Conservation (phyloP, 2,329 filamentous ascomycete genomes). For the Fusarium protoensiforme region DNA sequence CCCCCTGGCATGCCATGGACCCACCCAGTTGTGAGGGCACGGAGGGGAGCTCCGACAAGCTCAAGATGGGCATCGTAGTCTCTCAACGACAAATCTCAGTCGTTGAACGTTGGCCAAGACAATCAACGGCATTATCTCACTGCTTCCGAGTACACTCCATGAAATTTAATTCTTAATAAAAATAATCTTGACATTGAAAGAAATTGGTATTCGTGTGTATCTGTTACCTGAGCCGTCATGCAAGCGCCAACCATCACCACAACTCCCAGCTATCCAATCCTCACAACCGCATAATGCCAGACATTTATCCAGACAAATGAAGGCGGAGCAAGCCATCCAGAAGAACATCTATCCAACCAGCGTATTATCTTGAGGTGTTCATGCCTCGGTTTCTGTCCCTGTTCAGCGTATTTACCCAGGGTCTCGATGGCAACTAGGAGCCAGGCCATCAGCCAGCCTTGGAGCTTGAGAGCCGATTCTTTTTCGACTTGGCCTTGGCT, state of each 20-base stretch:
- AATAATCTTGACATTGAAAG: slow-evolving; percentile 6
- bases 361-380: background rate
- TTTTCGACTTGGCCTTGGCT: slow-evolving; percentile 56
- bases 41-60: background rate
- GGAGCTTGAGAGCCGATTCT: slow-evolving; percentile 54
- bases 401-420: background rate
- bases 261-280: slow-evolving; percentile 24
- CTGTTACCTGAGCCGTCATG: slow-evolving; percentile 29
- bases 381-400: background rate
- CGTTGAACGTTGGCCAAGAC: background rate
- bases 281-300: slow-evolving; percentile 26
- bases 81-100: background rate
- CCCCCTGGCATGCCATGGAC: background rate
- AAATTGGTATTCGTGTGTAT: slow-evolving; percentile 35
- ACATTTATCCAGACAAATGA: slow-evolving; percentile 24
- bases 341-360: slow-evolving; percentile 14
- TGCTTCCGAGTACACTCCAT: background rate
- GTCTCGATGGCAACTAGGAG: background rate
- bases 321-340: slow-evolving; percentile 7
- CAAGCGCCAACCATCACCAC: slow-evolving; percentile 19
- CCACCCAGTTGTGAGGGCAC: background rate
- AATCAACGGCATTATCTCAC: background rate
- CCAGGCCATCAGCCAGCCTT: slow-evolving; percentile 22
- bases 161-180: background rate
- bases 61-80: background rate